Conservation (phyloP, 352 stramenopile genomes). For the Pythium rhizo-oryzae region DNA sequence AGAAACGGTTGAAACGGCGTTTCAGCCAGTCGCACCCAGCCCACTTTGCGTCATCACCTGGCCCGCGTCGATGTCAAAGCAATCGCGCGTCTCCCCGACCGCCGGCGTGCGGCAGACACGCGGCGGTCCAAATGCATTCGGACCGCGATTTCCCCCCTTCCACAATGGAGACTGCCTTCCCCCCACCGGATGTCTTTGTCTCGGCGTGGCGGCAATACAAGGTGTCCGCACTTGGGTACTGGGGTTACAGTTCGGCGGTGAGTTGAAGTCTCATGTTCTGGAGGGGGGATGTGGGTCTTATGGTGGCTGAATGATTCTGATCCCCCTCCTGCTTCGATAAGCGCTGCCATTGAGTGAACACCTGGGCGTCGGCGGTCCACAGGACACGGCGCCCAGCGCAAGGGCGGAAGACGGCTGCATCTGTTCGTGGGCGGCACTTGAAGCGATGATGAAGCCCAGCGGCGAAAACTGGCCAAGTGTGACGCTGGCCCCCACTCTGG, state of each 20-base stretch:
- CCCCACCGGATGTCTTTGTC: not conserved
- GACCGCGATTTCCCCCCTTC: not conserved
- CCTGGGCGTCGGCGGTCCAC: not conserved
- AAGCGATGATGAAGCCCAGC: conserved; percentile 34
- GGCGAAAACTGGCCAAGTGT: conserved; percentile 25
- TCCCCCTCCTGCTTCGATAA: not conserved
- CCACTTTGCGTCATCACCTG: not conserved
- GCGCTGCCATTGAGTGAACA: not conserved
- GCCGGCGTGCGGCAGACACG: not conserved
- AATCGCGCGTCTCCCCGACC: too few relatives aligned
- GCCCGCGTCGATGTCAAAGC: conserved; percentile 17
- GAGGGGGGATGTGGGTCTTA: not conserved
- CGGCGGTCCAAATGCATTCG: not conserved
- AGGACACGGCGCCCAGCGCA: not conserved
- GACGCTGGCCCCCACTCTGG: conserved; percentile 15
- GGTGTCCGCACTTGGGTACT: not conserved
- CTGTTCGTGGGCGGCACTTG: not conserved
- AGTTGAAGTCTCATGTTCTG: not conserved
- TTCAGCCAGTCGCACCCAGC: not conserved
- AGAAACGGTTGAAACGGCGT: not conserved
- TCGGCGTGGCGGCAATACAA: not conserved
- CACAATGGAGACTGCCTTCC: not conserved
- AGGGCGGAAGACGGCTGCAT: not conserved
- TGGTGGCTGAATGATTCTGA: not conserved
- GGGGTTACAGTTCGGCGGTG: not conserved